phyloP scores from a whole-genome alignment of 2,329 filamentous ascomycete species.

The Sporothrix phasma region DNA sequence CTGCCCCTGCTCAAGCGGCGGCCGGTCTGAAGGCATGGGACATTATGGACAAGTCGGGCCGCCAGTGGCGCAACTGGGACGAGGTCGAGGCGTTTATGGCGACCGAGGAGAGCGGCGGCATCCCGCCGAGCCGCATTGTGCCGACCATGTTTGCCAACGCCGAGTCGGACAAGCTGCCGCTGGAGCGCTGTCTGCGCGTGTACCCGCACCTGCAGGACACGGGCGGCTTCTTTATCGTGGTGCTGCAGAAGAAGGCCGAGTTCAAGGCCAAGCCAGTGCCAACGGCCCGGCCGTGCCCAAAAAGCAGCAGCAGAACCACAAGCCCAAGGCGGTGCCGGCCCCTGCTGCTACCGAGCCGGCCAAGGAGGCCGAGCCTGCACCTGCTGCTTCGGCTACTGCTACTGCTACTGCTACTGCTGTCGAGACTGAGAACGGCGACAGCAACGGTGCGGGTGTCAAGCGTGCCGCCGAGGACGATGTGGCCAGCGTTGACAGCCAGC shows the following conservation, averaged over 20 bases:
- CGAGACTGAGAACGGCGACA: slow-evolving; percentile 16
- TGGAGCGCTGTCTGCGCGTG: slow-evolving; percentile 85
- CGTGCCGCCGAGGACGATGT: slow-evolving; percentile 26
- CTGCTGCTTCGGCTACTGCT: no score
- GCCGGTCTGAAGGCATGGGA: slow-evolving; percentile 70
- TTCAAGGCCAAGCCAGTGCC: slow-evolving; percentile 60
- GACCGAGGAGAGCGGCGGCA: slow-evolving; percentile 39
- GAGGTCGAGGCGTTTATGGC: slow-evolving; percentile 63
- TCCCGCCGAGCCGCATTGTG: slow-evolving; percentile 56
- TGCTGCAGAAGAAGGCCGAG: slow-evolving; percentile 83
- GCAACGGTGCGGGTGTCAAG: slow-evolving; percentile 21
- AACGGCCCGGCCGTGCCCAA: not conserved
- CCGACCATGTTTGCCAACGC: slow-evolving; percentile 73
- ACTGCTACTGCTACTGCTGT: no score
- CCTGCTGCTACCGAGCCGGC: not conserved
- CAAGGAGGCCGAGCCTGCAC: not conserved
- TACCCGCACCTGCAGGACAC: slow-evolving; percentile 96
- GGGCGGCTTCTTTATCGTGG: slow-evolving; percentile 93
- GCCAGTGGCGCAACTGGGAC: slow-evolving; percentile 71
- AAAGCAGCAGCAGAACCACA: slow-evolving; percentile 31
- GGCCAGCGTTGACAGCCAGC: slow-evolving; percentile 24
- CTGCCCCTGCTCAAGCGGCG: slow-evolving; percentile 67
- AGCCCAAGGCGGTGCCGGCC: slow-evolving; percentile 33
- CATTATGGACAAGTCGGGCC: slow-evolving; percentile 77
- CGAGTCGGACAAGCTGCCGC: slow-evolving; percentile 55